A percentile compares a stretch with the other conserved stretches of the same genome.
Conservation (phyloP, 2,329 filamentous ascomycete genomes). For the Verticillium zaregamsianum region DNA sequence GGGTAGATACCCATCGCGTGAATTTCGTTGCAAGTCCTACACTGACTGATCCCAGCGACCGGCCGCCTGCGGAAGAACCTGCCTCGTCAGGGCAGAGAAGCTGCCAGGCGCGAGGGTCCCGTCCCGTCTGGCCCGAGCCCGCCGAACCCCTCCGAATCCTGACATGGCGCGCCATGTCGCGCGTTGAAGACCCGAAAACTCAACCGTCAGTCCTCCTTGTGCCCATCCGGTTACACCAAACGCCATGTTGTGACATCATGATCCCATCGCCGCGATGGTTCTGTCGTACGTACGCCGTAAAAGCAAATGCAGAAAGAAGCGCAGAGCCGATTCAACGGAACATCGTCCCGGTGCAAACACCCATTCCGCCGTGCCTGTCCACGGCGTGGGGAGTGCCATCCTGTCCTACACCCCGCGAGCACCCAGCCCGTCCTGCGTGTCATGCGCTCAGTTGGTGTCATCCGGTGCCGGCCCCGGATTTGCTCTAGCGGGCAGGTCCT, state of each 20-base stretch:
- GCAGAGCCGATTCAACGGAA: not conserved
- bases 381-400: not conserved
- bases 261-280: not conserved
- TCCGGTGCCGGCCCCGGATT: not conserved
- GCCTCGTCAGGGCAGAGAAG: not conserved
- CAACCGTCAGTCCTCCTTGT: not conserved
- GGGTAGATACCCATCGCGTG: not conserved
- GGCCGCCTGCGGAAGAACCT: not conserved
- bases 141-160: not conserved
- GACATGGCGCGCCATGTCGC: not conserved
- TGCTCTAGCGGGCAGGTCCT: not conserved
- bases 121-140: no score
- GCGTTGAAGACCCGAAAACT: not conserved
- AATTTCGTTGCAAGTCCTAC: not conserved
- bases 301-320: constrained; percentile 3
- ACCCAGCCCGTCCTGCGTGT: not conserved
- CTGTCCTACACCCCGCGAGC: not conserved
- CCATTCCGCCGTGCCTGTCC: not conserved
- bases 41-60: not conserved
- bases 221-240: constrained; percentile 3
- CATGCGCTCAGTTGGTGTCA: not conserved
- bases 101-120: not conserved
- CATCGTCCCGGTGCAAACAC: not conserved
- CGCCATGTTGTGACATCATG: not conserved
- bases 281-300: not conserved